Percentiles rank a stretch among this genome's conserved stretches.
Conservation (phyloP, 2,329 filamentous ascomycete genomes). For the Colletotrichum sp. region DNA sequence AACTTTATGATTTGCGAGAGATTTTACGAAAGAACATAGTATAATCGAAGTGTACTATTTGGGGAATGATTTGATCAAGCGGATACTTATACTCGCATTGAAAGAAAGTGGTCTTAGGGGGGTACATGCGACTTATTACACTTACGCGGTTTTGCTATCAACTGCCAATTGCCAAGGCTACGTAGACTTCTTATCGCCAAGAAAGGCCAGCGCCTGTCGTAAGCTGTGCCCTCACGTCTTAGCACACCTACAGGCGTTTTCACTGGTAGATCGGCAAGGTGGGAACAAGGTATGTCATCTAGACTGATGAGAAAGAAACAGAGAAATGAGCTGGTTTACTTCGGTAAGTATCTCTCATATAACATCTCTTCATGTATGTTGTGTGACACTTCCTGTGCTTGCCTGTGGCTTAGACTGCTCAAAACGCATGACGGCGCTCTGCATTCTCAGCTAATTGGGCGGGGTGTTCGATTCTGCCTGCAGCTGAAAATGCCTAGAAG, state of each 20-base stretch:
- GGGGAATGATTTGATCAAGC: too few species aligned
- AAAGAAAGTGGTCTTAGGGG: too few species aligned
- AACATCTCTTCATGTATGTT: not conserved
- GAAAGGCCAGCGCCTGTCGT: not conserved
- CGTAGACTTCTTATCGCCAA: not conserved
- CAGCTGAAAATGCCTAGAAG: not conserved
- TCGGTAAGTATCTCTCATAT: not conserved
- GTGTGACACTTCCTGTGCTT: not conserved
- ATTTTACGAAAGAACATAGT: too few species aligned
- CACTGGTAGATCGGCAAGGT: too few species aligned
- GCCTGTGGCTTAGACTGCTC: not conserved
- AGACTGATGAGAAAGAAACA: not conserved
- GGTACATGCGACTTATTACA: not conserved
- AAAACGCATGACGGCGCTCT: not conserved
- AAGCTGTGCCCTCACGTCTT: not conserved
- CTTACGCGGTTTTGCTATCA: rapidly evolving
- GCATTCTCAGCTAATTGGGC: not conserved
- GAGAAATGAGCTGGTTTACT: not conserved
- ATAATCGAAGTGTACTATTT: too few species aligned
- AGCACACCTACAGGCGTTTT: not conserved
- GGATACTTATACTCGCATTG: too few species aligned
- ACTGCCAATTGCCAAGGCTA: not conserved
- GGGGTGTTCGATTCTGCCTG: rapidly evolving
- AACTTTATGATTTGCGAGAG: too few species aligned
- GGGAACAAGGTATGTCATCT: too few species aligned